Percentiles rank a stretch among this genome's conserved stretches.
phyloP scores from a whole-genome alignment of 495 filamentous ascomycete species.

The Oidiodendron maius region DNA sequence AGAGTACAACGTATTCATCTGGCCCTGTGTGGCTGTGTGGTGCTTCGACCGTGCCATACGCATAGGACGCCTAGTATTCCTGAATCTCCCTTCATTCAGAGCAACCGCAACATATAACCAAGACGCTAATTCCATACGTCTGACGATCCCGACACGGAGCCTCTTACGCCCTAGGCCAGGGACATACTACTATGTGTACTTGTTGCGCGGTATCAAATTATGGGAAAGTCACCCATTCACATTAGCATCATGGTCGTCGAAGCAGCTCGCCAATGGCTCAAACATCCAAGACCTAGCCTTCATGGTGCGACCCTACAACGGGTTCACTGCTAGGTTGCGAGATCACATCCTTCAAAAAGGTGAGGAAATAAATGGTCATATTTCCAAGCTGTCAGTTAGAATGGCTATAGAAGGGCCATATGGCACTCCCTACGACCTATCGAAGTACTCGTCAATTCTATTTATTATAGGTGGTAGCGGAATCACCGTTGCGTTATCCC shows the following conservation, averaged over 20 bases:
- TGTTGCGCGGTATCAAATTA: slow-evolving; percentile 38
- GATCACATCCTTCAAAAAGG: background rate
- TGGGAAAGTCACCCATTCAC: slow-evolving; percentile 62
- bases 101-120: slow-evolving; percentile 37
- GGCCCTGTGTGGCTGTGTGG: slow-evolving; percentile 45
- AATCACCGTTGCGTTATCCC: slow-evolving; percentile 48
- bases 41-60: slow-evolving; percentile 42
- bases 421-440: slow-evolving; percentile 41
- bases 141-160: slow-evolving; percentile 31
- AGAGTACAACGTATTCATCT: too few species aligned
- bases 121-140: slow-evolving; percentile 42
- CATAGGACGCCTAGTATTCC: slow-evolving; percentile 38
- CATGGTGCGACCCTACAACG: slow-evolving; percentile 29
- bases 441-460: slow-evolving; percentile 44
- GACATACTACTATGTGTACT: slow-evolving; percentile 53
- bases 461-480: slow-evolving; percentile 58
- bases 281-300: background rate
- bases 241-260: slow-evolving; percentile 28
- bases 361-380: background rate
- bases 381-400: too few species aligned
- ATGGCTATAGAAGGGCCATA: slow-evolving; percentile 59
- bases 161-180: slow-evolving; percentile 37
- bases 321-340: slow-evolving; percentile 40
- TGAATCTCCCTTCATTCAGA: slow-evolving; percentile 35
- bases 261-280: background rate